Percentiles rank a stretch among this genome's conserved stretches.
Conservation (phyloP, 768 basidiomycete genomes). For the Leccinum variicolor region DNA sequence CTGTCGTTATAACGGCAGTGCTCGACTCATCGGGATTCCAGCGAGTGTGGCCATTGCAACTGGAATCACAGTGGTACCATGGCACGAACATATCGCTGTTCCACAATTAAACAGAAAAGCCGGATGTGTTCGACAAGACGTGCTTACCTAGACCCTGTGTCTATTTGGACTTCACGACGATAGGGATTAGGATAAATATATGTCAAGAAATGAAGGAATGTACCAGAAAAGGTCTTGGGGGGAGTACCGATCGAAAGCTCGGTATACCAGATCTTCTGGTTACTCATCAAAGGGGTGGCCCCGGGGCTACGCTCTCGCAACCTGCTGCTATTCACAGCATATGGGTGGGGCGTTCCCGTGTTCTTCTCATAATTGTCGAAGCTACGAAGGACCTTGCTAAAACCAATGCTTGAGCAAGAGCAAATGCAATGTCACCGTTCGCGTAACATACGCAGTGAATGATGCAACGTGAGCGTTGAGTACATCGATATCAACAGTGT, state of each 20-base stretch:
- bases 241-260: not conserved
- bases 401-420: not conserved
- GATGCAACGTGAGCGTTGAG: not conserved
- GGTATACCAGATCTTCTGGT: not conserved
- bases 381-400: not conserved
- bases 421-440: not conserved
- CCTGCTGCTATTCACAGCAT: not conserved
- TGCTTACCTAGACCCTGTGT: not conserved
- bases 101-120: not conserved
- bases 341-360: not conserved
- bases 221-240: not conserved
- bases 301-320: not conserved
- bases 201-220: not conserved
- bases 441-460: not conserved
- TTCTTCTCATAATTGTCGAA: not conserved
- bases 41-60: not conserved
- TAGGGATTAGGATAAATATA: not conserved
- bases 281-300: not conserved
- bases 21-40: not conserved
- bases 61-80: not conserved
- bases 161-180: not conserved
- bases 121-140: not conserved
- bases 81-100: not conserved
- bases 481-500: not conserved
- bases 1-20: not conserved